Conservation (phyloP, 23 red algal species). For the Gracilaria gracilis region DNA sequence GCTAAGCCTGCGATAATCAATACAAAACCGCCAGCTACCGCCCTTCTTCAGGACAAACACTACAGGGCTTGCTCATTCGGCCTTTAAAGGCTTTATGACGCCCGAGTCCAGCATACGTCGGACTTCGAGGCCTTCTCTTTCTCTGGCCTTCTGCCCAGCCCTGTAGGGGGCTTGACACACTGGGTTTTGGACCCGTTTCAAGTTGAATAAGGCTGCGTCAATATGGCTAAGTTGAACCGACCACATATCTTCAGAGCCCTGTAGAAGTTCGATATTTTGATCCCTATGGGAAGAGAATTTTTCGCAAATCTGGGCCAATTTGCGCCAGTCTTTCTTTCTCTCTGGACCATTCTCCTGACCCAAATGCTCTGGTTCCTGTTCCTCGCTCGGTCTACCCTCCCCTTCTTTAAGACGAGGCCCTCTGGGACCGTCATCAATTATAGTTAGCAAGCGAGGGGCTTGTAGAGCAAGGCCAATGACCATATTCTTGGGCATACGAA, state of each 20-base stretch:
- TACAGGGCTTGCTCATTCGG: conserved; percentile 2
- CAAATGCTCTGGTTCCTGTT: background rate
- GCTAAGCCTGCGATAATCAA: conserved; percentile 12
- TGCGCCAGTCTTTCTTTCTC: background rate
- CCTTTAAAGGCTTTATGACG: conserved; percentile 7
- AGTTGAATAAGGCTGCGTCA: background rate
- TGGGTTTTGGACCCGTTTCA: background rate
- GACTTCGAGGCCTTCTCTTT: background rate
- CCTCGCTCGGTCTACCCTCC: background rate
- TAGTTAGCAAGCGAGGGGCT: background rate
- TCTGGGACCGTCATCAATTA: background rate
- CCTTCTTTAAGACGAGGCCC: background rate
- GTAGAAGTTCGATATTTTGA: background rate
- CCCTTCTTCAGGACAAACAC: background rate
- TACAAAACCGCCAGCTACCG: conserved; percentile 3
- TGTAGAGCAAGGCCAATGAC: background rate
- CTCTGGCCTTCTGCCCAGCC: background rate
- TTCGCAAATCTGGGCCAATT: background rate
- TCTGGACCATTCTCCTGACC: background rate
- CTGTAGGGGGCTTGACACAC: conserved; percentile 6
- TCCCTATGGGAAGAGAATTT: background rate
- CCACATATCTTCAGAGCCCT: conserved; percentile 23
- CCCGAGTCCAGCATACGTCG: background rate
- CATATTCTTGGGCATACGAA: background rate
- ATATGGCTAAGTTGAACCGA: background rate